Evolutionary conservation across 2,329 filamentous ascomycete species (phyloP).

Genomic region (Cryphonectria naterciae): DNA sequence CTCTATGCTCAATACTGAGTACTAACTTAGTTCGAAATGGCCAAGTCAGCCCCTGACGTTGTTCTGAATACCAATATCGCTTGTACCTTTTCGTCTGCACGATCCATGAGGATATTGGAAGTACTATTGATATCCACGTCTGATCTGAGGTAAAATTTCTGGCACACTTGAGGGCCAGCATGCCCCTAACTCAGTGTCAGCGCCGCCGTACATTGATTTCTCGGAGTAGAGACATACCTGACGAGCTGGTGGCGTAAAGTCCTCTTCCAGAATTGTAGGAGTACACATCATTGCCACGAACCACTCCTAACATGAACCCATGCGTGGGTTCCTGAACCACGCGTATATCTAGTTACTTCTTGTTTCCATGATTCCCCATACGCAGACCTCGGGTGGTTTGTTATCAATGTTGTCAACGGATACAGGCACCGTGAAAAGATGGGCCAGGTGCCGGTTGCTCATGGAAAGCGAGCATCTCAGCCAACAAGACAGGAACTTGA

Average conservation of each 20-base stretch:
- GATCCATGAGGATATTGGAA: neutral
- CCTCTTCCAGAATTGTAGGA: neutral
- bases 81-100: neutral
- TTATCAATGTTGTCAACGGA: neutral
- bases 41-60: neutral
- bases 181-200: neutral
- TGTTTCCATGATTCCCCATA: neutral
- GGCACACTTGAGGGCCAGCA: no score
- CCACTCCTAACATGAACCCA: neutral
- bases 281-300: neutral
- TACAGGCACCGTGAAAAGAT: neutral
- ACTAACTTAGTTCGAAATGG: neutral
- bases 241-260: neutral
- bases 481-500: neutral
- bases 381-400: no score
- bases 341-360: neutral
- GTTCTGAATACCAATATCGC: neutral
- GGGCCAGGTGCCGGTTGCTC: neutral
- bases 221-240: neutral
- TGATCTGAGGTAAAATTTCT: neutral
- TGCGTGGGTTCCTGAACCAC: no score
- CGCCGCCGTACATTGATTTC: neutral
- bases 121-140: neutral
- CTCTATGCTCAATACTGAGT: neutral
- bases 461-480: neutral